These are phyloP conservation scores for Pichia sp. DNA, from an alignment of 1,139 yeast species.

Conservation along the genomic window DNA sequence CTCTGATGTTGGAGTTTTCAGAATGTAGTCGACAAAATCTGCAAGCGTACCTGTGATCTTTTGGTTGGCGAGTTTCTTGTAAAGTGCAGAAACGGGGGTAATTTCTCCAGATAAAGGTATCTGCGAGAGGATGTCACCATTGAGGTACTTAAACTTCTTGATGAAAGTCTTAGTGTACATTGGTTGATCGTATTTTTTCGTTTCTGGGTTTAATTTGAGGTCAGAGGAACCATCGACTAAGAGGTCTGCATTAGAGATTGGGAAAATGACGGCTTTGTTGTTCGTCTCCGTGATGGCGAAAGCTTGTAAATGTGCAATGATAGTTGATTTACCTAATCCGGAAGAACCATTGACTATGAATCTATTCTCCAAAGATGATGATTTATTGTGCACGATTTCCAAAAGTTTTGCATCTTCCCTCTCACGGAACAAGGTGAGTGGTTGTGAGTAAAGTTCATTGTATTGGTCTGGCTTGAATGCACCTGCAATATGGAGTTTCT, in stretches of 20 bases:
- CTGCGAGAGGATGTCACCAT: slow-evolving; percentile 42
- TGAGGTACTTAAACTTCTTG: slow-evolving; percentile 49
- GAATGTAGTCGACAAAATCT: slow-evolving; percentile 30
- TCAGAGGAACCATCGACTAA: slow-evolving; percentile 70
- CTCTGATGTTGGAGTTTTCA: slow-evolving; percentile 11
- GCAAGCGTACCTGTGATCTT: slow-evolving; percentile 28
- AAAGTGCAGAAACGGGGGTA: slow-evolving; percentile 7
- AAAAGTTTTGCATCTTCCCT: slow-evolving; percentile 28
- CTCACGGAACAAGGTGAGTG: slow-evolving; percentile 46
- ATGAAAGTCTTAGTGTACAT: slow-evolving; percentile 64
- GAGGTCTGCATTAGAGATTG: slow-evolving; percentile 55
- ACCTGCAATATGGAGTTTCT: slow-evolving; percentile 33
- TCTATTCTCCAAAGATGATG: slow-evolving; percentile 39
- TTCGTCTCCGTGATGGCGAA: slow-evolving; percentile 29
- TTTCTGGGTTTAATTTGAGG: slow-evolving; percentile 46
- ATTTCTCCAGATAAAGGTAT: slow-evolving; percentile 42
- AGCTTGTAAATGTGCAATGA: slow-evolving; percentile 68
- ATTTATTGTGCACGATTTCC: slow-evolving; percentile 22
- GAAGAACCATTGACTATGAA: slow-evolving; percentile 58
- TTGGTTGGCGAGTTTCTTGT: slow-evolving; percentile 7
- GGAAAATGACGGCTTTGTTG: slow-evolving; percentile 45
- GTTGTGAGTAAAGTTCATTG: slow-evolving; percentile 53
- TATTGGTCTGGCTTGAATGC: slow-evolving; percentile 59
- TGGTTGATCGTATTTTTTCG: slow-evolving; percentile 64
- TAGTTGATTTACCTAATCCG: slow-evolving; percentile 77